Evolutionary conservation across 805 yeast genomes (phyloP).

Genomic region (Dipodascopsis tothii): DNA sequence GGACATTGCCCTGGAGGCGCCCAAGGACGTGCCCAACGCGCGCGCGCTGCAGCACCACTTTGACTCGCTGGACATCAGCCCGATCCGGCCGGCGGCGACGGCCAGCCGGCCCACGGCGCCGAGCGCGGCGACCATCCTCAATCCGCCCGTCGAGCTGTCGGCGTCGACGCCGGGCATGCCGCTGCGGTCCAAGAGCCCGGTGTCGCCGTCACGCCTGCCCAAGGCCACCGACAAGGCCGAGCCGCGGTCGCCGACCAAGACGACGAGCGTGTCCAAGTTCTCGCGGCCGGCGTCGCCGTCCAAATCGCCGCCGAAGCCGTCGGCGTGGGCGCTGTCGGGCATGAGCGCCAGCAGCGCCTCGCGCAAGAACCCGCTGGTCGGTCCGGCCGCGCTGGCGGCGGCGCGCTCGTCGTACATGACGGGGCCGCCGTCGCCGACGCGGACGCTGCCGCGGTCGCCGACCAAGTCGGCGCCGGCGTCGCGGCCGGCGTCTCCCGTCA

Average conservation of each 20-base stretch:
- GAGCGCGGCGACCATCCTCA: background rate
- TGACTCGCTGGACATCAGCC: background rate
- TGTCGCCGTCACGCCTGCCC: background rate
- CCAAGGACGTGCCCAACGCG: background rate
- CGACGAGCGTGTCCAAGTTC: background rate
- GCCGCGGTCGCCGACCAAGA: background rate
- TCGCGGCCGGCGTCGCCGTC: slow-evolving; percentile 4
- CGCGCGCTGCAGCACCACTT: background rate
- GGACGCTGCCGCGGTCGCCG: background rate
- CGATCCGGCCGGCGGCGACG: background rate
- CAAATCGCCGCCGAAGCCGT: background rate
- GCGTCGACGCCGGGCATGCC: background rate
- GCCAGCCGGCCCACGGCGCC: background rate
- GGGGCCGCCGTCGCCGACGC: background rate
- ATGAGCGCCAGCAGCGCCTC: background rate
- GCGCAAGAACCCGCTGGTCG: background rate
- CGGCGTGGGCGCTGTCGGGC: background rate
- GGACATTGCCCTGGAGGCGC: background rate
- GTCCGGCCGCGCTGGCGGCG: background rate
- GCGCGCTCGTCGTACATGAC: background rate
- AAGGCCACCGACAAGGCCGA: background rate
- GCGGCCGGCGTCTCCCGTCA: background rate
- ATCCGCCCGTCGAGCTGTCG: too few relatives aligned
- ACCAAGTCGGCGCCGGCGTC: background rate
- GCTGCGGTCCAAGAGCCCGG: background rate